Evolutionary conservation across 192 early-diverging fungal species (phyloP), one percentile per base, ranked within the genome.

Genomic region (Coemansia sp.): DNA sequence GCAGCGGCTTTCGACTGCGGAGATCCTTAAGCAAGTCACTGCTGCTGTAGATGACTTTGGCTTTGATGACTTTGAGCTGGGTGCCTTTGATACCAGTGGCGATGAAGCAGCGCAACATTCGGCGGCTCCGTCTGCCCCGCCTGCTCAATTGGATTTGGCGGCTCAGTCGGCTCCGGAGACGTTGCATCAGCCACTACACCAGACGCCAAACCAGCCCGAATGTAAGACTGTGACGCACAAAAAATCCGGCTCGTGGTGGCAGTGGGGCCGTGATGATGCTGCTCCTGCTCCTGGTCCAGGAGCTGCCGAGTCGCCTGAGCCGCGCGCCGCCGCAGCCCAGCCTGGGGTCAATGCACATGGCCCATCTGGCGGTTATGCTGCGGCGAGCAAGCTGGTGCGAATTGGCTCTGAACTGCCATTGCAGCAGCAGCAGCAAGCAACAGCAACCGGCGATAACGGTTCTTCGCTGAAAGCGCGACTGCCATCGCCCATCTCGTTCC

Each of bases 181-280:
- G 1, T 57, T 26, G 12, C 60, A 14, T 7, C 25, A 47, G 41
- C n/a, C 41, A 0, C 62, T 26, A 28, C 44, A 23, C 2, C 41
- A 65, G 48, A 27, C 49, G 28, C 34, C 21, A 12, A 34, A 56
- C 30, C 47, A 55, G 5, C 26, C 60, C 16, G 67, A 63, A 52
- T 68, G 65, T 34, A 67, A 68, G 34, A 62, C 66, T 12, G 56
- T 78, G 22, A 59, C 67, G n/a, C 76, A 78, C 51, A 78, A 78
- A 62, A 78, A 78, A 44, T 78, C 76, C 1, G 67, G 55, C 4
- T 78, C 76, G 19, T 78, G 76, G 76, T 78, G 76, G 76, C 76
- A 78, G 59, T 78, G 76, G 76, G 73, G 67, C 38, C 27, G 69
- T 2, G 61, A 68, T 8, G 76, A 73, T 30, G 58, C 21, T 18